These are phyloP conservation scores for Meira miltonrushii DNA, from an alignment of 1,284 basidiomycete genomes.

Conservation along the genomic window DNA sequence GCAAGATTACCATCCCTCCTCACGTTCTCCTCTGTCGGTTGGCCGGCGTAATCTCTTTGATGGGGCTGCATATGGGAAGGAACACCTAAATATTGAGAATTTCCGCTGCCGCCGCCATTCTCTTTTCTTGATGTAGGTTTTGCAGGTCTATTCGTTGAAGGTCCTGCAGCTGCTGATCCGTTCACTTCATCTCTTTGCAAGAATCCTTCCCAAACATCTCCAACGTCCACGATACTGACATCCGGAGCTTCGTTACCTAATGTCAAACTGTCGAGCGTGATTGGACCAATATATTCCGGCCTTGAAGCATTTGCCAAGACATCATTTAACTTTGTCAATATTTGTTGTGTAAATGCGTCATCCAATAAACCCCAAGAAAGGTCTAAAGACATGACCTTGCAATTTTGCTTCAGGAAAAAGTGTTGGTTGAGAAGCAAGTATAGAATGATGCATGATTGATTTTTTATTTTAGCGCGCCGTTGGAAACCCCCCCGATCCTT, in stretches of 20 bases:
- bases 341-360: constrained; percentile 64
- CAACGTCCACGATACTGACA: constrained; percentile 80
- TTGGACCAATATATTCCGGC: constrained; percentile 88
- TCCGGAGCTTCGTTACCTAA: constrained; percentile 80
- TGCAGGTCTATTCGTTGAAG: not conserved
- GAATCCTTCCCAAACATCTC: constrained; percentile 83
- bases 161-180: not conserved
- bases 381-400: constrained; percentile 54
- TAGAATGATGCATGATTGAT: constrained; percentile 2
- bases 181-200: constrained; percentile 4
- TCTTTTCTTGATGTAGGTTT: not conserved
- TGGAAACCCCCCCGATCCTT: too few species aligned
- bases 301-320: constrained; percentile 67
- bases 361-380: constrained; percentile 61
- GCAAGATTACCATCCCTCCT: constrained; percentile 4
- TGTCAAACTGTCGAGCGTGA: constrained; percentile 75
- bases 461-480: too few species aligned
- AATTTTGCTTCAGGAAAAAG: not conserved
- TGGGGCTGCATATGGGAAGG: not conserved
- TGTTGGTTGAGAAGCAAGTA: not conserved
- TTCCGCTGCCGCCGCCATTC: not conserved
- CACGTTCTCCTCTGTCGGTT: not conserved
- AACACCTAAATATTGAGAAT: not conserved
- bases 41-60: not conserved
- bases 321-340: constrained; percentile 73